These are phyloP conservation scores for Tylopilus sp. DNA, from an alignment of 1,284 basidiomycete species.

Conservation along the genomic window DNA sequence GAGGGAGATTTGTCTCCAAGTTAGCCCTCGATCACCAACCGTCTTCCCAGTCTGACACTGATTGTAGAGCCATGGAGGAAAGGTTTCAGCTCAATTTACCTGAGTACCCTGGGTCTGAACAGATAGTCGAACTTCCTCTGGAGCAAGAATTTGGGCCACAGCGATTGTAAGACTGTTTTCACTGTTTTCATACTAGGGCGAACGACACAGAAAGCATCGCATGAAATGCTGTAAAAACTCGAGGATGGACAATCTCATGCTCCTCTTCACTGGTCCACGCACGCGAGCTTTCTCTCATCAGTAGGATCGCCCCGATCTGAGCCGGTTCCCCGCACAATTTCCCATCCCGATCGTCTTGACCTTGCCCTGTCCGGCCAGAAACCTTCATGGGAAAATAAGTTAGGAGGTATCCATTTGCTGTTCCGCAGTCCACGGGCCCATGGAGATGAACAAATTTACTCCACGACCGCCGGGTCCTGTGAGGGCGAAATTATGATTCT, in stretches of 20 bases:
- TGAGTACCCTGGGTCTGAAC: slow-evolving; percentile 68
- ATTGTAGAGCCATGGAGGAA: slow-evolving; percentile 59
- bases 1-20: slow-evolving; percentile 86
- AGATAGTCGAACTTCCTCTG: slow-evolving; percentile 69
- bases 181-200: neutral
- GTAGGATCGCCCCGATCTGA: neutral
- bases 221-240: neutral
- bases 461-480: too few relatives aligned
- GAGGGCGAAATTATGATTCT: neutral
- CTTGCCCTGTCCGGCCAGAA: neutral
- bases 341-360: neutral
- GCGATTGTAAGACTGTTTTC: slow-evolving; percentile 8
- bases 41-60: slow-evolving; percentile 2
- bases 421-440: too few relatives aligned
- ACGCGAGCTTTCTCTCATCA: too few relatives aligned
- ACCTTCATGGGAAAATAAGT: neutral
- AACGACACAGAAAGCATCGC: neutral
- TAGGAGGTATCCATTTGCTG: too few relatives aligned
- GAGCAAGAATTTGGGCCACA: neutral
- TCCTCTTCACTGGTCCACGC: neutral
- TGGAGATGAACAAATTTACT: neutral
- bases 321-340: neutral
- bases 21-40: slow-evolving; percentile 38
- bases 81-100: slow-evolving; percentile 78
- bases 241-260: too few relatives aligned